Percentiles rank a stretch among this genome's conserved stretches.
Evolutionary conservation across 2,329 filamentous ascomycete genomes (phyloP).

Genomic region (Aspergillus sp.): DNA sequence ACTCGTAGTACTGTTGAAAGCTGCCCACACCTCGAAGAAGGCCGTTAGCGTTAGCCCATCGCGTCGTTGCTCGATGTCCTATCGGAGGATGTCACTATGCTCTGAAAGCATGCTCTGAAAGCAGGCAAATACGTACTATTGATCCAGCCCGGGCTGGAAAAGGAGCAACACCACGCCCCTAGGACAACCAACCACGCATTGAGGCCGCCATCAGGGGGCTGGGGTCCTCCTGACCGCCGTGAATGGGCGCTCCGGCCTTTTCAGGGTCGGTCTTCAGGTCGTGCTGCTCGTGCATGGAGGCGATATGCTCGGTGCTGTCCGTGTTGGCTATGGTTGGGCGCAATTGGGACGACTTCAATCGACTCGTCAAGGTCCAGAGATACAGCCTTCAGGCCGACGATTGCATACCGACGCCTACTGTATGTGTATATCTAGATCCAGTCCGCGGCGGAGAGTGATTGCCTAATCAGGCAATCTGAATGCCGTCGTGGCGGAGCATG

Average conservation of each 20-base stretch:
- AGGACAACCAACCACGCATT: slow-evolving; percentile 4
- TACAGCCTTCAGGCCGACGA: not conserved
- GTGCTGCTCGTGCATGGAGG: not conserved
- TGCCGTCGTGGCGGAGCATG: not conserved
- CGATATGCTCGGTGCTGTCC: not conserved
- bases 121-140: slow-evolving; percentile 1
- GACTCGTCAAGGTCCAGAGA: not conserved
- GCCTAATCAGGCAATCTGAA: not conserved
- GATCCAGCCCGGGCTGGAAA: slow-evolving; percentile 7
- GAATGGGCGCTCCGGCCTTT: not conserved
- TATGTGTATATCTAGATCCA: not conserved
- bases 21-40: slow-evolving; percentile 8
- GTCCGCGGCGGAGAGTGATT: not conserved
- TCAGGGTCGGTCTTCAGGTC: not conserved
- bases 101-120: no score
- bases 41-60: not conserved
- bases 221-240: not conserved
- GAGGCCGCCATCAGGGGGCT: not conserved
- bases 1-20: slow-evolving; percentile 13
- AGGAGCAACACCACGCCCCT: slow-evolving; percentile 6
- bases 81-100: not conserved
- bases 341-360: not conserved
- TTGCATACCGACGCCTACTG: not conserved
- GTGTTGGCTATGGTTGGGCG: not conserved
- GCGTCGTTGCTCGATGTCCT: not conserved